phyloP scores from a whole-genome alignment of 2,329 filamentous ascomycete genomes.

The Apiospora koreana region DNA sequence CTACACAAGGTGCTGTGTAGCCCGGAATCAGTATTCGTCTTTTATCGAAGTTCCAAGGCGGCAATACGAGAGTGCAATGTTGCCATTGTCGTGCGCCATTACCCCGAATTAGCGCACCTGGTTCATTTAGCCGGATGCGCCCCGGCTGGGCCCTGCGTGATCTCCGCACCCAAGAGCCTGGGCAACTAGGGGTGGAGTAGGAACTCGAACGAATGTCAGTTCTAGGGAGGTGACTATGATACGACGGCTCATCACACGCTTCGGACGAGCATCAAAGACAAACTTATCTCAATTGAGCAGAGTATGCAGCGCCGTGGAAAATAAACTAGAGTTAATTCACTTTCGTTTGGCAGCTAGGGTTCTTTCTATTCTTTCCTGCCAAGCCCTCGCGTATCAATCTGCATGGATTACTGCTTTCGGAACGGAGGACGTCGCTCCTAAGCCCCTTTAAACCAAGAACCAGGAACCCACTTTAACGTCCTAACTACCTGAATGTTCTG shows the following conservation, averaged over 20 bases:
- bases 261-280: not conserved
- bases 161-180: not conserved
- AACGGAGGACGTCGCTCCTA: not conserved
- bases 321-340: not conserved
- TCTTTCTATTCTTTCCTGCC: not conserved
- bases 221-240: not conserved
- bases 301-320: rapidly evolving
- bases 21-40: not conserved
- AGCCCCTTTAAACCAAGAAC: not conserved
- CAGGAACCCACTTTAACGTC: not conserved
- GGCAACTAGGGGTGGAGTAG: not conserved
- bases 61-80: not conserved
- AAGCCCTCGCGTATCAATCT: not conserved
- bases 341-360: not conserved
- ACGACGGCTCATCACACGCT: not conserved
- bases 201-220: not conserved
- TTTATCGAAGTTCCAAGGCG: not conserved
- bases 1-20: not conserved
- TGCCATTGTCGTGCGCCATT: not conserved
- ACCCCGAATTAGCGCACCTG: not conserved
- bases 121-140: constrained; percentile 1
- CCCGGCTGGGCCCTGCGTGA: not conserved
- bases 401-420: not conserved
- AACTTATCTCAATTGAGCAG: not conserved
- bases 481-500: too few relatives aligned